A percentile compares a stretch with the other conserved stretches of the same genome.
phyloP scores from a whole-genome alignment of 768 basidiomycete genomes.

The Basidioascus undulatus region DNA sequence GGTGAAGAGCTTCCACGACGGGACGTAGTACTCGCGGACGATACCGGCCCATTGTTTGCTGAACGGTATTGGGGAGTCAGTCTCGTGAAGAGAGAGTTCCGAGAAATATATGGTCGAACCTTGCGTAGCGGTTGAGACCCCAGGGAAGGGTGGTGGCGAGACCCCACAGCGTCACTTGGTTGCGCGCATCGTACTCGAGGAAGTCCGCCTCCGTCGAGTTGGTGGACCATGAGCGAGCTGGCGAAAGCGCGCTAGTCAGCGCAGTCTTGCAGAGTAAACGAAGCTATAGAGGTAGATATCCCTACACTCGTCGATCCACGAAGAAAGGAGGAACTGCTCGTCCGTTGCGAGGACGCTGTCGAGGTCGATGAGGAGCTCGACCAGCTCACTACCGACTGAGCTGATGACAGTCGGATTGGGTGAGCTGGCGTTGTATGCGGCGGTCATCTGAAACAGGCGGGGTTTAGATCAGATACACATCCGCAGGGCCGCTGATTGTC shows the following conservation, averaged over 20 bases:
- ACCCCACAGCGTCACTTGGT: constrained; percentile 26
- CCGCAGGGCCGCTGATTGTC: too few species aligned
- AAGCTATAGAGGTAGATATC: too few species aligned
- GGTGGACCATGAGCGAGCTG: constrained; percentile 16
- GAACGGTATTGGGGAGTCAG: too few species aligned
- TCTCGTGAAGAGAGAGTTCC: too few species aligned
- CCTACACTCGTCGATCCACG: constrained; percentile 21
- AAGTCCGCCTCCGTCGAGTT: constrained; percentile 18
- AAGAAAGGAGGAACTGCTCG: constrained; percentile 18
- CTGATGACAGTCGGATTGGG: constrained; percentile 12
- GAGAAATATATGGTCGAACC: too few species aligned
- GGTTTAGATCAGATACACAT: too few species aligned
- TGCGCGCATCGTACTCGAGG: constrained; percentile 22
- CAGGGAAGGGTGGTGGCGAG: too few species aligned
- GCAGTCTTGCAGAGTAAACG: too few species aligned
- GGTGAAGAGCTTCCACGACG: constrained; percentile 21
- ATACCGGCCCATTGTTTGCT: constrained; percentile 25
- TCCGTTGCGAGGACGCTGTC: constrained; percentile 19
- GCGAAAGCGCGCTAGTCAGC: too few species aligned
- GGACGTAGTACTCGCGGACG: constrained; percentile 19
- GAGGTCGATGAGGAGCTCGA: constrained; percentile 18
- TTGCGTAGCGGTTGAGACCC: constrained; percentile 24
- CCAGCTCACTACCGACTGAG: constrained; percentile 15
- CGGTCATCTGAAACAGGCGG: too few species aligned
- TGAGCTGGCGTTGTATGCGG: constrained; percentile 13